These are phyloP conservation scores for Crithidia thermophila DNA, from an alignment of 208 protist species.

Conservation along the genomic window DNA sequence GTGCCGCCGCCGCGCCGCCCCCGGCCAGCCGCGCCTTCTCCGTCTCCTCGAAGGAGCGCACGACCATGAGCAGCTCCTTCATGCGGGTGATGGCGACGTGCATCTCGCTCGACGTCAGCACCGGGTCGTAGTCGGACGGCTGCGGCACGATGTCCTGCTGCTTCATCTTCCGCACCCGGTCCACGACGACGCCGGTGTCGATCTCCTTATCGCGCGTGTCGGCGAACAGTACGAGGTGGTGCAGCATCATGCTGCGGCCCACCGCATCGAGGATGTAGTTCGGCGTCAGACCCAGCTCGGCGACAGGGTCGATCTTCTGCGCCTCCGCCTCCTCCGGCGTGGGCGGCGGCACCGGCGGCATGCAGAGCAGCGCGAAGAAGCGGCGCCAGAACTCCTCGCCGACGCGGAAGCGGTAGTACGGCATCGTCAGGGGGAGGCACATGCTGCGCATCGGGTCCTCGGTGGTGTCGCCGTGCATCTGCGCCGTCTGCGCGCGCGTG, in stretches of 20 bases:
- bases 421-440: slow-evolving; percentile 65
- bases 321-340: slow-evolving; percentile 27
- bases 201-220: slow-evolving; percentile 75
- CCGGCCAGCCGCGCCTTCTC: slow-evolving; percentile 31
- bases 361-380: slow-evolving; percentile 76
- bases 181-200: slow-evolving; percentile 44
- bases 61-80: slow-evolving; percentile 59
- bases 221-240: slow-evolving; percentile 71
- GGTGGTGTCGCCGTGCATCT: slow-evolving; percentile 61
- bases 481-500: slow-evolving; percentile 68
- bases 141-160: slow-evolving; percentile 29
- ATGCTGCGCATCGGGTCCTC: slow-evolving; percentile 81
- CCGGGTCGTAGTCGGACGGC: slow-evolving; percentile 54
- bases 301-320: slow-evolving; percentile 35
- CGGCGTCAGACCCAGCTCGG: slow-evolving; percentile 63
- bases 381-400: slow-evolving; percentile 65
- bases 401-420: slow-evolving; percentile 81
- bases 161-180: slow-evolving; percentile 42
- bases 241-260: slow-evolving; percentile 84
- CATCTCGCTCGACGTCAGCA: slow-evolving; percentile 53
- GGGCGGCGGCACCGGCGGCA: slow-evolving; percentile 69
- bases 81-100: slow-evolving; percentile 53
- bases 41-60: slow-evolving; percentile 34
- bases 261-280: slow-evolving; percentile 82
- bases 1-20: slow-evolving; percentile 1